Evolutionary conservation across 2,329 filamentous ascomycete genomes (phyloP).

Genomic region (Ascocoryne sarcoides): DNA sequence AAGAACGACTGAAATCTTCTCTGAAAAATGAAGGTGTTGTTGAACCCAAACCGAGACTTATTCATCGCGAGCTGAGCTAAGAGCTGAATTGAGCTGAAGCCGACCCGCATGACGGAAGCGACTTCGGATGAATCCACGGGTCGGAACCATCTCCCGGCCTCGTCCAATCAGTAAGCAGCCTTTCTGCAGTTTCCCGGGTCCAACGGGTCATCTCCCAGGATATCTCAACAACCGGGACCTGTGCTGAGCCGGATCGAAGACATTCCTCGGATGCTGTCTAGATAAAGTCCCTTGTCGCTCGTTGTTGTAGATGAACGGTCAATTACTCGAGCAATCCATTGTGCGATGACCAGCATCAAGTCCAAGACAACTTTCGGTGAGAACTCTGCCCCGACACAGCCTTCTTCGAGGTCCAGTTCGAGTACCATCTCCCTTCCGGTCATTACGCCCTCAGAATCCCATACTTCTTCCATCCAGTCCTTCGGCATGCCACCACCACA

Average conservation of each 20-base stretch:
- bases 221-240: no score
- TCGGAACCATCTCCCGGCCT: not conserved
- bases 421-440: constrained; percentile 17
- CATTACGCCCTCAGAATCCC: constrained; percentile 19
- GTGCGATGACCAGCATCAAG: constrained; percentile 15
- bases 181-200: not conserved
- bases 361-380: constrained; percentile 10
- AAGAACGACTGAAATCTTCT: no score
- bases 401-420: constrained; percentile 17
- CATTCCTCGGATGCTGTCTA: not conserved
- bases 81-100: no score
- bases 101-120: no score
- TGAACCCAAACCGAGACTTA: no score
- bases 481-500: constrained; percentile 13
- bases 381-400: constrained; percentile 13
- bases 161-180: not conserved
- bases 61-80: no score
- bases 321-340: constrained; percentile 3
- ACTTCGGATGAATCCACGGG: not conserved
- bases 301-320: not conserved
- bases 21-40: no score
- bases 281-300: constrained; percentile 3
- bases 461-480: constrained; percentile 12
- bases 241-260: not conserved
- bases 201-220: no score